phyloP scores from a whole-genome alignment of 495 filamentous ascomycete species.

The Penicillium macrosclerotiorum region DNA sequence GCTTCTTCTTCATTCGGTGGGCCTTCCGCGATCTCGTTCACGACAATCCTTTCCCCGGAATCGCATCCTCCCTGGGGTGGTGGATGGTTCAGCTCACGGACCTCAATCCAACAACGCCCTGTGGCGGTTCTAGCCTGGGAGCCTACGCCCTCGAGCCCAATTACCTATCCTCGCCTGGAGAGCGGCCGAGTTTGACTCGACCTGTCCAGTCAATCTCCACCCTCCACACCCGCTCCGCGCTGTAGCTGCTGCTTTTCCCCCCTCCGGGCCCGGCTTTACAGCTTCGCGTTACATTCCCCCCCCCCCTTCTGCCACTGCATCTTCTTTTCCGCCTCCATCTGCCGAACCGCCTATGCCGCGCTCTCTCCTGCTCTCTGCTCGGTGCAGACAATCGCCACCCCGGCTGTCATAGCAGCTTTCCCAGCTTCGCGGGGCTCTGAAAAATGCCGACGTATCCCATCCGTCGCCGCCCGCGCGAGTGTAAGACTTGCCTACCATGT shows the following conservation, averaged over 20 bases:
- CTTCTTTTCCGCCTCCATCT: not conserved
- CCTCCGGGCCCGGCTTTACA: too few species aligned
- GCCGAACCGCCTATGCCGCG: constrained; percentile 18
- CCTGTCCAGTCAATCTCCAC: too few species aligned
- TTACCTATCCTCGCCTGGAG: too few species aligned
- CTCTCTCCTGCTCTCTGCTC: constrained; percentile 15
- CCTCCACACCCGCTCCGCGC: too few species aligned
- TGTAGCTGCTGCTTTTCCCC: too few species aligned
- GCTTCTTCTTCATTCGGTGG: not conserved
- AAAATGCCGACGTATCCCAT: constrained; percentile 41
- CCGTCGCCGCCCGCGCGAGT: constrained; percentile 47
- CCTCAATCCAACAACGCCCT: not conserved
- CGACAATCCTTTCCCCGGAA: not conserved
- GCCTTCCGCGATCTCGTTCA: not conserved
- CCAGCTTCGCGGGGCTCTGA: constrained; percentile 17
- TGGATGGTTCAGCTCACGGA: too few species aligned
- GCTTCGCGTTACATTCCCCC: too few species aligned
- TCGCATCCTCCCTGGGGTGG: too few species aligned
- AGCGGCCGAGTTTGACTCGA: too few species aligned
- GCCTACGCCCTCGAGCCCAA: too few species aligned
- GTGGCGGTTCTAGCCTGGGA: constrained; percentile 4
- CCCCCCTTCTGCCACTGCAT: constrained; percentile 3
- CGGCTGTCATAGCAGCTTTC: constrained; percentile 8
- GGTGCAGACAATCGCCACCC: constrained; percentile 15
- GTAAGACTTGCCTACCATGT: constrained; percentile 49